These are phyloP conservation scores for Diaporthe capsici DNA, from an alignment of 2,329 filamentous ascomycete genomes.

Conservation along the genomic window DNA sequence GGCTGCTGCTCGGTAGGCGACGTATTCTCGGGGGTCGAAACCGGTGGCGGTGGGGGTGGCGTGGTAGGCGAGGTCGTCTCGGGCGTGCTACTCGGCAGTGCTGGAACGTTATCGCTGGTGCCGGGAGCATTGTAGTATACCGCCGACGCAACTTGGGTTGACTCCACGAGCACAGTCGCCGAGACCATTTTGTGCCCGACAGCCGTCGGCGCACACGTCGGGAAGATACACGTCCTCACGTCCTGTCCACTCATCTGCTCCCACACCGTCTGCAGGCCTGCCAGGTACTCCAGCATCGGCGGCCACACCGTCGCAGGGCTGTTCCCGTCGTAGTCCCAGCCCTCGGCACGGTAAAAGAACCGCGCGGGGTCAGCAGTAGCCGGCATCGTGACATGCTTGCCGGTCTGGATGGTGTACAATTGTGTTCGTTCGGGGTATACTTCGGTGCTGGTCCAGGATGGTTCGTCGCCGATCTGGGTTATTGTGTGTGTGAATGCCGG, in stretches of 20 bases:
- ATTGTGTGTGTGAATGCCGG: background rate
- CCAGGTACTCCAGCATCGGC: constrained; percentile 8
- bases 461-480: background rate
- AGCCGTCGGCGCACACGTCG: constrained; percentile 1
- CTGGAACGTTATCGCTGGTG: background rate
- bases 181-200: constrained; percentile 11
- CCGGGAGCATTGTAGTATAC: background rate
- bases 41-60: background rate
- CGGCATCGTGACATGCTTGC: background rate
- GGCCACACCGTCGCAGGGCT: background rate
- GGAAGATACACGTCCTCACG: constrained; percentile 5
- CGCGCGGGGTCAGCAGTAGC: background rate
- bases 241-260: constrained; percentile 2
- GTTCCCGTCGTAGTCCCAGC: background rate
- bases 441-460: constrained; percentile 4
- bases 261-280: background rate
- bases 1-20: background rate
- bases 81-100: background rate
- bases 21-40: background rate
- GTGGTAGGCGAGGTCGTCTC: background rate
- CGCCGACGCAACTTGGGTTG: background rate
- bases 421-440: background rate
- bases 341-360: constrained; percentile 11
- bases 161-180: background rate
- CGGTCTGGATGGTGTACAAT: background rate